phyloP scores from a whole-genome alignment of 2,329 filamentous ascomycete genomes.

The Akanthomyces uredinophilus region DNA sequence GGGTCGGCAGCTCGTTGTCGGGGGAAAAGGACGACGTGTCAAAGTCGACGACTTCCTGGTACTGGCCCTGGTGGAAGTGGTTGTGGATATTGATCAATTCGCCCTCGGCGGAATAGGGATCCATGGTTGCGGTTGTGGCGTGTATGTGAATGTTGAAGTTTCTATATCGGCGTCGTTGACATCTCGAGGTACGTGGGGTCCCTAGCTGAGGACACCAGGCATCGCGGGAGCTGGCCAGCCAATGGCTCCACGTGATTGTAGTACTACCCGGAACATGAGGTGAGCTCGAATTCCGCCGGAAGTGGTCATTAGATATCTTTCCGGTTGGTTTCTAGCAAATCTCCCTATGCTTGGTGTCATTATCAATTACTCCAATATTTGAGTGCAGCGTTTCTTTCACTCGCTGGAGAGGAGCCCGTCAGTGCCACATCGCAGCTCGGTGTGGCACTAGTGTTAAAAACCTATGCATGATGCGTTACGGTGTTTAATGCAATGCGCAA shows the following conservation, averaged over 20 bases:
- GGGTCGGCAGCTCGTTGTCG: conserved; percentile 71
- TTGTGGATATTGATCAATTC: conserved; percentile 69
- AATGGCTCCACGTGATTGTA: conserved; percentile 9
- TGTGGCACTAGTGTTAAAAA: too few relatives aligned
- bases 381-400: neutral
- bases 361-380: neutral
- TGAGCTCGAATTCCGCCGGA: neutral
- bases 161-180: neutral
- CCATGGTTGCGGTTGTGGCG: conserved; percentile 43
- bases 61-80: conserved; percentile 75
- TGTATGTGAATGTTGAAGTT: conserved; percentile 15
- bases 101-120: conserved; percentile 66
- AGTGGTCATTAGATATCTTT: neutral
- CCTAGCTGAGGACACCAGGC: conserved; percentile 1
- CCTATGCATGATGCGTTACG: too few relatives aligned
- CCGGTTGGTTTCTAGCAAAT: too few relatives aligned
- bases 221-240: neutral
- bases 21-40: conserved; percentile 73
- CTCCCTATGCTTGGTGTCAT: too few relatives aligned
- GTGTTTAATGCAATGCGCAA: too few relatives aligned
- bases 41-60: conserved; percentile 79
- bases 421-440: too few relatives aligned
- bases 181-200: conserved; percentile 5
- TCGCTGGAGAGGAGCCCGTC: too few relatives aligned
- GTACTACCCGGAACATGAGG: neutral